Percentiles rank a stretch among this genome's conserved stretches.
Conservation (phyloP, 495 filamentous ascomycete species). For the Penicillium longicatenatum region DNA sequence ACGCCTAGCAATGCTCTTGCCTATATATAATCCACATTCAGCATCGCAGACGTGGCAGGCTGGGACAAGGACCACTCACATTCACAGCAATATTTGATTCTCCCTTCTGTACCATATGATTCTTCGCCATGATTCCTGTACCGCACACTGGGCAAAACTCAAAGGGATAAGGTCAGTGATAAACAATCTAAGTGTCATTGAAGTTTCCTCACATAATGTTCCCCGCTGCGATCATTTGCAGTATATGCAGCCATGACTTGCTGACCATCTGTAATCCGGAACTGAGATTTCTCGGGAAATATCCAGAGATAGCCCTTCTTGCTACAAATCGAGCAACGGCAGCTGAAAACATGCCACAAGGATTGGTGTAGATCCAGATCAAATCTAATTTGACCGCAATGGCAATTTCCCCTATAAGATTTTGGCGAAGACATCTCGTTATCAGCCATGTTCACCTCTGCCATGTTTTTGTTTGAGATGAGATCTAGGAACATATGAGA, state of each 20-base stretch:
- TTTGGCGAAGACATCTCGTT: background rate
- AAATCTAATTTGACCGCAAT: slow-evolving; percentile 3
- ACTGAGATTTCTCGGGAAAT: background rate
- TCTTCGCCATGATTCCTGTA: background rate
- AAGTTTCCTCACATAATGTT: background rate
- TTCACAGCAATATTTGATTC: background rate
- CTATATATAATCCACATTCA: background rate
- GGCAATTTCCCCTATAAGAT: background rate
- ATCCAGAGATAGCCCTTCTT: slow-evolving; percentile 3
- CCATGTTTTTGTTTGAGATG: too few species aligned
- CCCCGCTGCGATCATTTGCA: background rate
- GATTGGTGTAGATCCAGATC: background rate
- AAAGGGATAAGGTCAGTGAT: background rate
- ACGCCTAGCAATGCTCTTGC: background rate
- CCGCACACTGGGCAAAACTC: background rate
- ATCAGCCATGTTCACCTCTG: background rate
- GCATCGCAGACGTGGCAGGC: background rate
- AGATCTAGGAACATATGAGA: too few species aligned
- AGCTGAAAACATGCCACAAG: background rate
- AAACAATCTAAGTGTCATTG: background rate
- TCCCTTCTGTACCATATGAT: background rate
- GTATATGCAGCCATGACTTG: background rate
- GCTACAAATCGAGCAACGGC: background rate
- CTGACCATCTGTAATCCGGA: background rate
- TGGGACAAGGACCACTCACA: background rate